phyloP scores from a whole-genome alignment of 176 grass and related monocot species.

The Miscanthus lutarioriparius region DNA sequence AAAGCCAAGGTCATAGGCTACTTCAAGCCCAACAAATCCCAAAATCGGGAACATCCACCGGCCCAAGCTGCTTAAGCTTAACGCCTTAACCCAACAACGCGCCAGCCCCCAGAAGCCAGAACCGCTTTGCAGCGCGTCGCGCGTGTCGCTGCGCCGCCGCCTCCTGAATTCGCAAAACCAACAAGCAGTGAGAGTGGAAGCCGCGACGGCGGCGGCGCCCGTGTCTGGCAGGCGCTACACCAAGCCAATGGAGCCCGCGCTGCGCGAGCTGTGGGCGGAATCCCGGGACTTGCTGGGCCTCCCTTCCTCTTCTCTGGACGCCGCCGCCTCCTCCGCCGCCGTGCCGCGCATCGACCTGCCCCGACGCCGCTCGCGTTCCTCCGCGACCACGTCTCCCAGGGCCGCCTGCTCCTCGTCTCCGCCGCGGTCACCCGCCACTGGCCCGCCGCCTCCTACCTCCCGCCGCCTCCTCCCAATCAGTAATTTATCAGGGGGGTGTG shows the following conservation, averaged over 20 bases:
- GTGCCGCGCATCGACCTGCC: constrained; percentile 56
- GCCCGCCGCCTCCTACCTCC: constrained; percentile 83
- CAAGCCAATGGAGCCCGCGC: constrained; percentile 50
- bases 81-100: background rate
- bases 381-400: constrained; percentile 69
- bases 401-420: constrained; percentile 75
- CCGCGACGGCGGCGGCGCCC: background rate
- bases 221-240: background rate
- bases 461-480: background rate
- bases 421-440: constrained; percentile 68
- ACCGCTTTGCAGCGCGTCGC: no score
- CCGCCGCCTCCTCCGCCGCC: background rate
- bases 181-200: background rate
- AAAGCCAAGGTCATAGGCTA: background rate
- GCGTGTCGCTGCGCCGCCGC: constrained; percentile 4
- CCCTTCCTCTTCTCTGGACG: background rate
- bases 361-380: constrained; percentile 75
- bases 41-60: background rate
- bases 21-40: background rate
- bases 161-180: background rate
- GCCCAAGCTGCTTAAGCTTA: background rate
- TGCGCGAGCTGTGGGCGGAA: constrained; percentile 78
- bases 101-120: no score
- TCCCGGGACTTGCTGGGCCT: constrained; percentile 70
- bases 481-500: no score